Conservation (phyloP, 108 stramenopile genomes). For the Asterionellopsis glacialis region DNA sequence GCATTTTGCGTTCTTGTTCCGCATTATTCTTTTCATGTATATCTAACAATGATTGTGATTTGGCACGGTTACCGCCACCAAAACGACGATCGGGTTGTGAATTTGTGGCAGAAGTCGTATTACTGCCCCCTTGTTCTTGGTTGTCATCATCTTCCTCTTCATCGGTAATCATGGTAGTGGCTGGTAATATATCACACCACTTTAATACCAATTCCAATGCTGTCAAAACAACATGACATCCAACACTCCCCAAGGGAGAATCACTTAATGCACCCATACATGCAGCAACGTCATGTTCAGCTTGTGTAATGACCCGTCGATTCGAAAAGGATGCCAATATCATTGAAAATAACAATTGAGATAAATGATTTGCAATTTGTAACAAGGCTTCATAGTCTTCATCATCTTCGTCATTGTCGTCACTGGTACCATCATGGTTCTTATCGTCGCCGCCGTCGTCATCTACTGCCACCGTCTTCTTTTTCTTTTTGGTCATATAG, state of each 20-base stretch:
- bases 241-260: conserved; percentile 64
- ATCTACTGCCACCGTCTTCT: background rate
- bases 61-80: too few species aligned
- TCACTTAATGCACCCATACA: conserved; percentile 72
- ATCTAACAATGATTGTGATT: background rate
- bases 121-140: background rate
- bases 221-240: conserved; percentile 59
- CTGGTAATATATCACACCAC: conserved; percentile 60
- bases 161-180: too few species aligned
- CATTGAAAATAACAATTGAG: conserved; percentile 63
- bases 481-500: background rate
- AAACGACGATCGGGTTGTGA: background rate
- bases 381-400: conserved; percentile 13
- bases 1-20: conserved; percentile 39
- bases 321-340: conserved; percentile 58
- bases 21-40: background rate
- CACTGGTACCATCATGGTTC: background rate
- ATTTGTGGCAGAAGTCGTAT: too few species aligned
- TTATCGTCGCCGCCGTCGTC: background rate
- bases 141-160: background rate
- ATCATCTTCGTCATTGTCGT: conserved; percentile 4
- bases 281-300: conserved; percentile 78
- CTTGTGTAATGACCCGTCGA: conserved; percentile 51
- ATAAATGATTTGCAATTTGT: conserved; percentile 39
- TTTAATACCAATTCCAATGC: conserved; percentile 61